Base-by-base conservation (phyloP, 768 basidiomycete genomes). In the Boletus patriciae region DNA sequence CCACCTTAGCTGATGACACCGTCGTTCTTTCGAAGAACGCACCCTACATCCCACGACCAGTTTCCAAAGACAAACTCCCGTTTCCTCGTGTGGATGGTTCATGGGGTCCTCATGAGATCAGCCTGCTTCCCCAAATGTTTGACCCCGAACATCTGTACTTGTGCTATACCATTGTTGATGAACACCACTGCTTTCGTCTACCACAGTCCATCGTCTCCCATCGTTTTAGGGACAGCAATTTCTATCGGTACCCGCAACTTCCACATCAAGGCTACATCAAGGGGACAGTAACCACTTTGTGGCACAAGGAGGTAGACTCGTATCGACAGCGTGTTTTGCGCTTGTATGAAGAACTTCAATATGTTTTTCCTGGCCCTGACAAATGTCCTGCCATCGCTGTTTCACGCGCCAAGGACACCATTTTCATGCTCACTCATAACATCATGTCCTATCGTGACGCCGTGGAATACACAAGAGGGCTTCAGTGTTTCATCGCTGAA, bases 51-150 rank as follows among this genome's bases (percentile, higher is more conserved):
- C 44, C 45, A 0, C 9, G 19, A 19, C 52, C 45, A 0, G 45
- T 53, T 21, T 48, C 45, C 3, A 3, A 3, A 2, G 27, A 48
- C 7, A 45, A 53, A 18, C 11, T 15, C 15, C 52, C 36, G 7
- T 31, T 53, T 16, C 36, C 52, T 3, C 36, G 15, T 12, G 44
- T 36, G 0, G 45, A 53, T 29, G 52, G 52, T 4, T 53, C 52
- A 16, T 53, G 52, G 45, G 52, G 44, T 21, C 52, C 52, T 0
- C 52, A 53, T 6, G 34, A 53, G 19, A 29, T 47, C 36, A 21
- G 7, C 6, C 11, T 53, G 16, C 3, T 53, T 1, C 36, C 36
- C 0, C 45, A 53, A 3, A 8, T 34, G 13, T 53, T 21, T 3
- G 36, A 53, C 6, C 44, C 42, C 3, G 42, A 52, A 19, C 33